Evolutionary conservation across 164 flowering plant species (phyloP).

Genomic region (Umbellularia californica): DNA sequence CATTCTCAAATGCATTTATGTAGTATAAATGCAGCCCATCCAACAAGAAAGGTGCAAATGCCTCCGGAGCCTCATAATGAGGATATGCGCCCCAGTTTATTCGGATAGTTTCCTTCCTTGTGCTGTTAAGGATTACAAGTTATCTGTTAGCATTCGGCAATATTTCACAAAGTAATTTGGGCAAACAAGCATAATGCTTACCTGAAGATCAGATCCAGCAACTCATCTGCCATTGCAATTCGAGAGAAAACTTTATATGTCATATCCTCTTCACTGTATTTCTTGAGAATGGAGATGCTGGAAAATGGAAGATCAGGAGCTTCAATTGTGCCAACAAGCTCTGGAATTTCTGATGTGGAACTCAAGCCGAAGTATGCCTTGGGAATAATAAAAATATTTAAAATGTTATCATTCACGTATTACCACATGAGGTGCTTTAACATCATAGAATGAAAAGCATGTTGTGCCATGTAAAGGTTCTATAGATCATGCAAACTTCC

Average conservation of each 20-base stretch:
- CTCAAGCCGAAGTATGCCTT: conserved; percentile 75
- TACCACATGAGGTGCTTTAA: neutral
- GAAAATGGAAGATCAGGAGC: conserved; percentile 66
- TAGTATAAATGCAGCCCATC: conserved; percentile 80
- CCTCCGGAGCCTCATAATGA: conserved; percentile 75
- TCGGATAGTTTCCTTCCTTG: conserved; percentile 54
- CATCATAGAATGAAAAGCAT: neutral
- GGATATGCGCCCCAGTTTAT: conserved; percentile 96
- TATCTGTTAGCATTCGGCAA: conserved; percentile 4
- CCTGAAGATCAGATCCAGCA: conserved; percentile 84
- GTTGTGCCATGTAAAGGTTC: neutral
- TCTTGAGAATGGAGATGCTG: conserved; percentile 71
- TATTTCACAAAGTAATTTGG: too few relatives aligned
- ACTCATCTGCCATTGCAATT: conserved; percentile 47
- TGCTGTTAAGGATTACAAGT: conserved; percentile 31
- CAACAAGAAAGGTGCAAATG: conserved; percentile 75
- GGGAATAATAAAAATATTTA: neutral
- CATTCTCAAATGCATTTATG: conserved; percentile 89
- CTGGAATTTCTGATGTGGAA: conserved; percentile 55
- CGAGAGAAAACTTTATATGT: conserved; percentile 87
- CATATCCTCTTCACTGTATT: conserved; percentile 47
- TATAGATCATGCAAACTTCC: neutral
- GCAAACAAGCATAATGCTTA: conserved; percentile 17
- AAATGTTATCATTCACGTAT: neutral
- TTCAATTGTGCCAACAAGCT: conserved; percentile 78